Conservation (phyloP, 2,329 filamentous ascomycete genomes). For the Hymenoscyphus occultus region DNA sequence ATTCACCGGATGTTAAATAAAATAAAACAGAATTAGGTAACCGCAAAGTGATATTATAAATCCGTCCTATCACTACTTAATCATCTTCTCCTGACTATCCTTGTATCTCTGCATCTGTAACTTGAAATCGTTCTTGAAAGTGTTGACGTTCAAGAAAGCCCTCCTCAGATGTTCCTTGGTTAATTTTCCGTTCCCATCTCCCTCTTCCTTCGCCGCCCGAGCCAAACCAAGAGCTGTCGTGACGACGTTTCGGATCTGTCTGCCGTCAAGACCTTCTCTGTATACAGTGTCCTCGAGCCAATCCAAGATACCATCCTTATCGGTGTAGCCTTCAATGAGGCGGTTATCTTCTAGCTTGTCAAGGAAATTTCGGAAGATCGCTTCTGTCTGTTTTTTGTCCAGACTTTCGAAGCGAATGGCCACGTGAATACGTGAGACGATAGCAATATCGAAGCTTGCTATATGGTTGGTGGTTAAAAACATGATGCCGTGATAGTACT, state of each 20-base stretch:
- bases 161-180: too few relatives aligned
- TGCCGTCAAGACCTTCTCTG: background rate
- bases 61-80: too few relatives aligned
- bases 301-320: background rate
- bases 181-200: too few relatives aligned
- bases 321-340: too few relatives aligned
- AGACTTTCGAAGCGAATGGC: background rate
- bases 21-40: too few relatives aligned
- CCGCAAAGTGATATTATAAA: too few relatives aligned
- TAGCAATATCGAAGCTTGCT: conserved; percentile 10
- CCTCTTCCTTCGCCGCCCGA: too few relatives aligned
- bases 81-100: too few relatives aligned
- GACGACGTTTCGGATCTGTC: conserved; percentile 3
- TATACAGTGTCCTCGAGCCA: background rate
- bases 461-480: conserved; percentile 28
- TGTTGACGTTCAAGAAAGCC: too few relatives aligned
- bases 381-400: background rate
- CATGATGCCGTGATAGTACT: conserved; percentile 27
- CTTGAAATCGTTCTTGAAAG: too few relatives aligned
- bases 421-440: conserved; percentile 12
- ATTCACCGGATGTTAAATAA: too few relatives aligned
- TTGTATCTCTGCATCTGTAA: too few relatives aligned
- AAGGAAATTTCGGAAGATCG: background rate
- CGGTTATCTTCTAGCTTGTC: background rate
- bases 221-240: background rate